Evolutionary conservation across 805 yeast genomes (phyloP).

Genomic region (Ogataea dorogensis): DNA sequence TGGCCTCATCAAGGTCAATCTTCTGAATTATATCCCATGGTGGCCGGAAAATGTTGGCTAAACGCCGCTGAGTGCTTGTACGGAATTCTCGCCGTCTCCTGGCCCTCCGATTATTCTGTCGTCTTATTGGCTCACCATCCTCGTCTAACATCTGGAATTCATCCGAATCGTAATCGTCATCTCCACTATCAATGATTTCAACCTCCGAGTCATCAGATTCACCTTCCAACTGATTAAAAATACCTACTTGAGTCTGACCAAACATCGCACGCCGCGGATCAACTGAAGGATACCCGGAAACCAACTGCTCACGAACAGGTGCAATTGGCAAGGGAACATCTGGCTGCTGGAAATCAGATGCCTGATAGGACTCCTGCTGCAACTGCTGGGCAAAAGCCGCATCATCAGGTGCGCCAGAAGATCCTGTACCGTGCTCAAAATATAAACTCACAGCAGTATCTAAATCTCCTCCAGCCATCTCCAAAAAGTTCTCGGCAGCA

Average conservation of each 20-base stretch:
- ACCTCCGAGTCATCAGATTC: conserved; percentile 30
- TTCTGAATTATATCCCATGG: conserved; percentile 86
- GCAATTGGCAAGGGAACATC: conserved; percentile 76
- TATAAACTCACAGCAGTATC: conserved; percentile 83
- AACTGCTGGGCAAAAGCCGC: conserved; percentile 59
- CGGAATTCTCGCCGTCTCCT: conserved; percentile 30
- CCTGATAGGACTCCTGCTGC: conserved; percentile 60
- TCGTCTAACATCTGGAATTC: conserved; percentile 38
- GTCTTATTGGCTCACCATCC: conserved; percentile 39
- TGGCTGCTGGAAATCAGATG: conserved; percentile 35
- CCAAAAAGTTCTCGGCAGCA: conserved; percentile 73
- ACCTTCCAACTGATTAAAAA: conserved; percentile 54
- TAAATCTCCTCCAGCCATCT: conserved; percentile 71
- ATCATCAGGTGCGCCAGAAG: conserved; percentile 26
- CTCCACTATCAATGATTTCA: conserved; percentile 15
- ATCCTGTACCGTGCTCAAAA: conserved; percentile 61
- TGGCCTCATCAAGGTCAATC: conserved; percentile 71
- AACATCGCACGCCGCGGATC: conserved; percentile 41
- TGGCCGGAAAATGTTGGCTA: conserved; percentile 85
- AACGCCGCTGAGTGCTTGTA: conserved; percentile 54
- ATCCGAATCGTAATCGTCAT: conserved; percentile 39
- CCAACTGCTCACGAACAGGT: conserved; percentile 67
- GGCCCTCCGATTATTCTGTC: conserved; percentile 30
- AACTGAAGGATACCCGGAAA: conserved; percentile 25
- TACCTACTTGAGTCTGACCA: conserved; percentile 47